Evolutionary conservation across 768 basidiomycete species (phyloP), one percentile per base, ranked within the genome.

Genomic region (Harrya chromipes): DNA sequence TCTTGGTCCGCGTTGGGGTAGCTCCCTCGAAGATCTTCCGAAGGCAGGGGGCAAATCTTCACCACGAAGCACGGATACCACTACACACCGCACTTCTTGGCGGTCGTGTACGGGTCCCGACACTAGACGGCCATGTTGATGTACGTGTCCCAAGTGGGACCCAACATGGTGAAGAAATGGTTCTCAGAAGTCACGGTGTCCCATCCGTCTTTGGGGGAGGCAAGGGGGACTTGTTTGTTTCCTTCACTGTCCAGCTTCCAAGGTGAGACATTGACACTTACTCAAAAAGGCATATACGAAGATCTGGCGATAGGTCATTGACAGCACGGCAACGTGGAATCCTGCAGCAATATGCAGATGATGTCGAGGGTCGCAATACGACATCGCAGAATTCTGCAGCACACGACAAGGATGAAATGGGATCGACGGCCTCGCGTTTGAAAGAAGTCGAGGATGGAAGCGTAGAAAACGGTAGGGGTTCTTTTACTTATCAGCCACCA

Each of bases 161-260:
- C 3, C 97, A 98, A 70, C 93, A 87, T 64, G 94, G 94, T 16
- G 93, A 97, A 72, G 94, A 98, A 68, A 94, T 95, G 83, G 90
- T 97, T 19, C 71, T 99, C 61, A 89, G 87, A 71, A 84, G 85
- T 35, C 82, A 90, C 46, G 97, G 97, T 26, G 83, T 97, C 12
- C 66, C 80, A 39, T 75, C 81, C 20, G 75, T 87, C 7, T 77
- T 78, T 62, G 71, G 72, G 43, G 71, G 77, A 36, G 79, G 78
- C 54, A 83, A 78, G 53, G 90, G 95, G 33, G 93, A 97, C 67
- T 72, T 97, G 45, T 89, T 93, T 59, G 90, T 99, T 46, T 81
- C 83, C 36, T 98, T 98, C 74, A 80, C 77, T 31, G 79, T 98
- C 31, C 80, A 87, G 58, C 78, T 99, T 55, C 97, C 97, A 23